phyloP scores from a whole-genome alignment of 345 rosid genomes.

The Bretschneidera sinensis region DNA sequence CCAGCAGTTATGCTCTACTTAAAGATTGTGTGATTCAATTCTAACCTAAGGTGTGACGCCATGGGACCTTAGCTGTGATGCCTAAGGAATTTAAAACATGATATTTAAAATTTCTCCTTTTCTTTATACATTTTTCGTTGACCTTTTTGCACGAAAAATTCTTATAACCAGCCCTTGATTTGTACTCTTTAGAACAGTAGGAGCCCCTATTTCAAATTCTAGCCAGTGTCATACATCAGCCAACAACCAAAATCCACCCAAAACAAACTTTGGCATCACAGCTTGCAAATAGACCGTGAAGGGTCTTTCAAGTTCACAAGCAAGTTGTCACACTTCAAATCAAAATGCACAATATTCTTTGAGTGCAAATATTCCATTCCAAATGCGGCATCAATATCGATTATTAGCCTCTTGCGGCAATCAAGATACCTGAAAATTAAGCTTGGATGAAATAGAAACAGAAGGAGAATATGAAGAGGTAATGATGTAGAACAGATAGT shows the following conservation, averaged over 20 bases:
- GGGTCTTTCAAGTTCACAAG: constrained; percentile 88
- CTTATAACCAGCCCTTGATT: too few relatives aligned
- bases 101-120: too few relatives aligned
- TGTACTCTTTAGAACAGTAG: too few relatives aligned
- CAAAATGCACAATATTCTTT: constrained; percentile 78
- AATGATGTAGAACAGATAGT: neutral
- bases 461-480: constrained; percentile 4
- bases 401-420: constrained; percentile 64
- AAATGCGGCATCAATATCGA: constrained; percentile 87
- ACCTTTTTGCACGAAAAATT: too few relatives aligned
- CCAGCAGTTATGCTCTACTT: too few relatives aligned
- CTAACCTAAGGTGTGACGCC: neutral
- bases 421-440: constrained; percentile 56
- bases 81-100: too few relatives aligned
- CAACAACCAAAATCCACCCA: too few relatives aligned
- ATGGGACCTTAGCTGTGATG: neutral
- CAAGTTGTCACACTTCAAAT: constrained; percentile 76
- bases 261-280: too few relatives aligned
- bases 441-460: constrained; percentile 9
- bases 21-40: too few relatives aligned
- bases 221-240: too few relatives aligned
- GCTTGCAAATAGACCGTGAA: constrained; percentile 80
- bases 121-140: too few relatives aligned
- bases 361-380: constrained; percentile 89
- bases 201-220: too few relatives aligned